Evolutionary conservation across 768 basidiomycete species (phyloP).

Genomic region (Baorangia bicolor): DNA sequence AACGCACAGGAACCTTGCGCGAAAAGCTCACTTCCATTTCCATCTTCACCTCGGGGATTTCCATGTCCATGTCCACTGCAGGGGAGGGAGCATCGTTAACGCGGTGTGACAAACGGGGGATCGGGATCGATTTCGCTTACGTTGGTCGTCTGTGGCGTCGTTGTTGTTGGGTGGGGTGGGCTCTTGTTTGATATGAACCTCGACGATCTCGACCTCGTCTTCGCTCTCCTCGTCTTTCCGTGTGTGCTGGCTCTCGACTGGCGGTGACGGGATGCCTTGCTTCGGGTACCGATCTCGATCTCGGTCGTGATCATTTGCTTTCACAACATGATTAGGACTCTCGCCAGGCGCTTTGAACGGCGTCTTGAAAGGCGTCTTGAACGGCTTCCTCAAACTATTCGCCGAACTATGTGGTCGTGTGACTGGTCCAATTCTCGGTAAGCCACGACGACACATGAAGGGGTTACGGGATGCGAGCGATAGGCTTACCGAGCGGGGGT

Average conservation of each 20-base stretch:
- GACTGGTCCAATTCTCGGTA: constrained; percentile 28
- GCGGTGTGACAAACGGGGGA: background rate
- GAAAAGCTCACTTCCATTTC: constrained; percentile 42
- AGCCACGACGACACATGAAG: background rate
- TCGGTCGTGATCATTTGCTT: background rate
- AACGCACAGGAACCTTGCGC: constrained; percentile 41
- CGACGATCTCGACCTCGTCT: constrained; percentile 11
- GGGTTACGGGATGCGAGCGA: background rate
- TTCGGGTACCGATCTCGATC: background rate
- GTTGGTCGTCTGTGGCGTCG: background rate
- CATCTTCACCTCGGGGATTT: constrained; percentile 31
- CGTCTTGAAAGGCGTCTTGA: constrained; percentile 44
- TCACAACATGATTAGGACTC: constrained; percentile 20
- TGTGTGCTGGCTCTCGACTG: background rate
- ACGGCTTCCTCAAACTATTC: constrained; percentile 48
- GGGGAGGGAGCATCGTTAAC: background rate
- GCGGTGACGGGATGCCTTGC: background rate
- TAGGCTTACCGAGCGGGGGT: constrained; percentile 21
- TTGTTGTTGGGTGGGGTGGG: background rate
- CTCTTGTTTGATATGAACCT: constrained; percentile 3
- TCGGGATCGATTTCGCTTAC: background rate
- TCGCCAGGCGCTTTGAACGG: constrained; percentile 49
- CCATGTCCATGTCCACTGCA: constrained; percentile 10
- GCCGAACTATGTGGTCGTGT: constrained; percentile 48
- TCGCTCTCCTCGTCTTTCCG: background rate